Base-by-base conservation (phyloP, 2,329 filamentous ascomycete genomes). In the Colletotrichum sp. region DNA sequence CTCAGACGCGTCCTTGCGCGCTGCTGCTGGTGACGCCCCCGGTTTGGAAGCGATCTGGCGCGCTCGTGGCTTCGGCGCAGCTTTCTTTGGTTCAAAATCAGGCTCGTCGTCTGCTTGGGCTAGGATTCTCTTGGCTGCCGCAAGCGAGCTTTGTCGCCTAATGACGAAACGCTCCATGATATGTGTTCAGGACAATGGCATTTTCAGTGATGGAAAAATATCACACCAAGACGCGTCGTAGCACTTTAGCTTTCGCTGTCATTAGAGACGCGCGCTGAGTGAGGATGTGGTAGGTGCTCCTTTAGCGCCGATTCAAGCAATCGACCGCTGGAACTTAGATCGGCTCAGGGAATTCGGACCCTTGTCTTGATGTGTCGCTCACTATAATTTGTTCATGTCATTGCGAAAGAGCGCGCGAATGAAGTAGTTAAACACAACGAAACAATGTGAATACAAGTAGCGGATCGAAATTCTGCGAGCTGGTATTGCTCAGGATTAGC, bases 131-230 rank as follows among this genome's bases (percentile, higher is more conserved):
- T 68, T 70, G 2, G 76, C 72, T 21, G 77, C 77, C 8, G 76
- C 76, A 18, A 78, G 66, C 26, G 77, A 77, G 24, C 75, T 76
- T 24, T 76, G 73, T 39, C 73, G 73, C n/a, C 73, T 64, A 8
- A 64, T 36, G 26, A 69, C 34, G 36, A 39, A 32, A 7, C 73
- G 73, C 28, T 76, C 63, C 73, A 73, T 76, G 30, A 28, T 49
- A 16, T 49, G n/a, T 49, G 18, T 13, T 49, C n/a, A 49, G 7
- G n/a, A 49, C 2, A 13, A 21, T 7, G 44, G 44, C n/a, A 49
- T 21, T 15, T 15, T 36, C n/a, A 49, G 10, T 21, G 44, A 6
- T 66, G 8, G n/a, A 44, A 62, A 28, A 62, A 28, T 15, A 6
- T 5, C 13, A 64, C 30, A 24, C 9, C n/a, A 24, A 21, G 62